These are phyloP conservation scores for Microbotryum violaceum DNA, from an alignment of 1,284 basidiomycete genomes.

Conservation along the genomic window DNA sequence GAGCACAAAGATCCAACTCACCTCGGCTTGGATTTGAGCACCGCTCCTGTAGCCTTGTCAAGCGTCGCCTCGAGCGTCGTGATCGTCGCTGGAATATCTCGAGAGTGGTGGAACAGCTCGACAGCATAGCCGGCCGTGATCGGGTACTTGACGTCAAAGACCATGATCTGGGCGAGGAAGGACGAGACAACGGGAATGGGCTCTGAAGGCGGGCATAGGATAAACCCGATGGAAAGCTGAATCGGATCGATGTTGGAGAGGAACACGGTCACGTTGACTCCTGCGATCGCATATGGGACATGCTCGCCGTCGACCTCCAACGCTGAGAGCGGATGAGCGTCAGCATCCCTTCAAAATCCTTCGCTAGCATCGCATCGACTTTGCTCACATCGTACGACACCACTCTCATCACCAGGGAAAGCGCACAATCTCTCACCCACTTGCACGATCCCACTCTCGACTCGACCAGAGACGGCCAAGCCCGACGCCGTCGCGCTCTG, in stretches of 20 bases:
- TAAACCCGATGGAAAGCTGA: slow-evolving; percentile 76
- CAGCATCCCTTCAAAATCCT: background rate
- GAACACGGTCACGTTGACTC: slow-evolving; percentile 78
- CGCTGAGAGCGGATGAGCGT: slow-evolving; percentile 46
- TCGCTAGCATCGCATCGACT: background rate
- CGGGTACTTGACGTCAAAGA: slow-evolving; percentile 86
- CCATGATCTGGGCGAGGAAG: slow-evolving; percentile 80
- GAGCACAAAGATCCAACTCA: slow-evolving; percentile 38
- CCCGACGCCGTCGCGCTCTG: slow-evolving; percentile 62
- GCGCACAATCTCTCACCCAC: slow-evolving; percentile 81
- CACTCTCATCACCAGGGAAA: slow-evolving; percentile 85
- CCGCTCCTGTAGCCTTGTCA: slow-evolving; percentile 67
- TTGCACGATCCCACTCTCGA: slow-evolving; percentile 82
- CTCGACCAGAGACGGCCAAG: slow-evolving; percentile 72
- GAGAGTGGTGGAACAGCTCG: slow-evolving; percentile 89
- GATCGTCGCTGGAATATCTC: slow-evolving; percentile 81
- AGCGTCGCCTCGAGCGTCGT: slow-evolving; percentile 67
- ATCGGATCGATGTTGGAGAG: slow-evolving; percentile 77
- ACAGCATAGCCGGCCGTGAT: slow-evolving; percentile 81
- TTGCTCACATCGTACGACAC: slow-evolving; percentile 64
- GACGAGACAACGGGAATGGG: slow-evolving; percentile 64
- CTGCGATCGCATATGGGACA: slow-evolving; percentile 81
- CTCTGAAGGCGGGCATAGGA: slow-evolving; percentile 69
- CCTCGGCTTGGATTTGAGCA: slow-evolving; percentile 74
- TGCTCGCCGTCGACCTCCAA: slow-evolving; percentile 76